These are phyloP conservation scores for Tephrocybe sp. DNA, from an alignment of 768 basidiomycete genomes.

Conservation along the genomic window DNA sequence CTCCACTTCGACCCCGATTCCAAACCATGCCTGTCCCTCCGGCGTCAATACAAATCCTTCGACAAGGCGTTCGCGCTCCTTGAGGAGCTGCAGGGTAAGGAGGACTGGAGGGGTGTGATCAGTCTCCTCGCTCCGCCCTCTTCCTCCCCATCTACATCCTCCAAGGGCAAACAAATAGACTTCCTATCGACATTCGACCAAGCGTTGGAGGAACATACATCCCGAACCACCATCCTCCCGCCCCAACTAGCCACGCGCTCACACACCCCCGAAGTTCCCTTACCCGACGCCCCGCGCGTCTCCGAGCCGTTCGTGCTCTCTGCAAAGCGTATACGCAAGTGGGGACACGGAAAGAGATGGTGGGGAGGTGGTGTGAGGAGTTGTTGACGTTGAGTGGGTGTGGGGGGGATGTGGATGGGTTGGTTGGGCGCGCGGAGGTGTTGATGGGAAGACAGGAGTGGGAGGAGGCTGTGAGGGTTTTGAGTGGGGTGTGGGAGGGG, in stretches of 20 bases:
- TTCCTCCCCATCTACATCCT: too few relatives aligned
- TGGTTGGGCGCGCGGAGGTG: constrained; percentile 72
- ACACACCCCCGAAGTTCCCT: constrained; percentile 36
- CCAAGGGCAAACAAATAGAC: constrained; percentile 49
- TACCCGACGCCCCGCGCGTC: constrained; percentile 48
- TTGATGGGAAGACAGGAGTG: constrained; percentile 74
- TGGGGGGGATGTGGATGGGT: constrained; percentile 71
- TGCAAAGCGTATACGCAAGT: constrained; percentile 77
- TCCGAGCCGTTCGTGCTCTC: constrained; percentile 59
- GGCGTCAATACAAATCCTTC: constrained; percentile 73
- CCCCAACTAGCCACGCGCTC: constrained; percentile 21
- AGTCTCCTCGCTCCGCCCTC: constrained; percentile 53
- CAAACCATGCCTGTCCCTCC: constrained; percentile 70
- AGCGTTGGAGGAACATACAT: constrained; percentile 53
- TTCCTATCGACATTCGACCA: constrained; percentile 61
- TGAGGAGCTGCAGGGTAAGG: constrained; percentile 57
- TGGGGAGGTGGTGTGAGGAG: constrained; percentile 67
- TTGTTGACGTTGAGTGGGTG: constrained; percentile 65
- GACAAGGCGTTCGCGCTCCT: constrained; percentile 72
- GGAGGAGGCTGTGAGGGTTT: constrained; percentile 78
- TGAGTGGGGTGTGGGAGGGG: constrained; percentile 84
- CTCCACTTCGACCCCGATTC: constrained; percentile 94
- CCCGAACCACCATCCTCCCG: constrained; percentile 36
- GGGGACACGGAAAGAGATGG: constrained; percentile 46
- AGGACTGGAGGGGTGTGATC: constrained; percentile 69